These are phyloP conservation scores for Syzygium oleosum DNA, from an alignment of 345 rosid species.

Conservation along the genomic window DNA sequence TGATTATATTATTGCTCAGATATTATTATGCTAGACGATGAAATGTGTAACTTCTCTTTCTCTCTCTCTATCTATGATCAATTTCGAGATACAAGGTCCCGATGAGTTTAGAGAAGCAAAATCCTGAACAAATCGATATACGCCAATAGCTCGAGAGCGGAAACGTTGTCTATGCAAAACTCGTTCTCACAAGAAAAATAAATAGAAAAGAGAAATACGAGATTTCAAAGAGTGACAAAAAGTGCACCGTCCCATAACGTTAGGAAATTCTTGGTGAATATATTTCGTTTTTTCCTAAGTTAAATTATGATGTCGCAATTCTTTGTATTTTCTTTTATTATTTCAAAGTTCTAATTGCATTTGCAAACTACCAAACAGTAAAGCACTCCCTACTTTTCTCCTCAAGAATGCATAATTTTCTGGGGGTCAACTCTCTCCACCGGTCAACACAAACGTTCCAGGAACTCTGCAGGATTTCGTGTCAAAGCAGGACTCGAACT, in stretches of 20 bases:
- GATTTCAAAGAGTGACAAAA: too few species aligned
- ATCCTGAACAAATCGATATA: neutral
- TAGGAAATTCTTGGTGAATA: too few species aligned
- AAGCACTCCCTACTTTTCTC: neutral
- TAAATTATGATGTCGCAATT: neutral
- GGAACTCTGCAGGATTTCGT: neutral
- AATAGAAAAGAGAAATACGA: neutral
- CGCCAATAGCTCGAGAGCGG: neutral
- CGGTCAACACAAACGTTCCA: neutral
- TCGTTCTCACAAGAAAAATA: neutral
- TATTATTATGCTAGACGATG: neutral
- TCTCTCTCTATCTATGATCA: too few species aligned
- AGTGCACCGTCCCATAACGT: neutral
- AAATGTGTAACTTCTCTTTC: rapidly evolving
- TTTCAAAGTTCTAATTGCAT: neutral
- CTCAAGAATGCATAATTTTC: neutral
- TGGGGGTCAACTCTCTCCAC: neutral
- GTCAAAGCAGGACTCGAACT: neutral
- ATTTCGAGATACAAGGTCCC: neutral
- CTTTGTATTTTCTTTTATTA: neutral
- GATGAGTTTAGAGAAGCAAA: neutral
- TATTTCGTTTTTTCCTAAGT: neutral
- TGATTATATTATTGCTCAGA: neutral
- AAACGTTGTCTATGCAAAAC: neutral
- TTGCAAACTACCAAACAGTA: neutral